A percentile compares a stretch with the other conserved stretches of the same genome.
These are phyloP conservation scores for Fusarium avenaceum DNA, from an alignment of 2,329 filamentous ascomycete species.

Conservation along the genomic window DNA sequence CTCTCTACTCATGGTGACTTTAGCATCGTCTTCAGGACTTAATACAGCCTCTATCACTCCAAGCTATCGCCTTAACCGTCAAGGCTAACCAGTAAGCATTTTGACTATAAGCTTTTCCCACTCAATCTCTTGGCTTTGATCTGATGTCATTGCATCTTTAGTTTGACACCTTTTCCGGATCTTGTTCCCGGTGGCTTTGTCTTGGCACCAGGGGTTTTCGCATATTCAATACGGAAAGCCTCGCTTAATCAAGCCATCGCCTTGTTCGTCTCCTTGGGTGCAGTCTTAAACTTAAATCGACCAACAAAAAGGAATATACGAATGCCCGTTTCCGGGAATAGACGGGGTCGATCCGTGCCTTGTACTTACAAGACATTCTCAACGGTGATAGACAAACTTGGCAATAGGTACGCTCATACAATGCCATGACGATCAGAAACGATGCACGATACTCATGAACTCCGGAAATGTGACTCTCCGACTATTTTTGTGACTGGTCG, in stretches of 20 bases:
- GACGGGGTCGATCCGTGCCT: constrained; percentile 29
- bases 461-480: neutral
- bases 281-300: neutral
- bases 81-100: neutral
- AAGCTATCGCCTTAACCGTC: neutral
- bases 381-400: constrained; percentile 19
- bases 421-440: constrained; percentile 7
- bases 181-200: constrained; percentile 22
- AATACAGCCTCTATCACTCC: neutral
- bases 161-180: constrained; percentile 17
- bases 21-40: accelerated
- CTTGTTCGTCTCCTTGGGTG: neutral
- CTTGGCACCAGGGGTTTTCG: constrained; percentile 16
- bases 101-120: too few species aligned
- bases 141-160: constrained; percentile 14
- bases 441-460: neutral
- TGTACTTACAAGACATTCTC: neutral
- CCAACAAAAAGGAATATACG: neutral
- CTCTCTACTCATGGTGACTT: accelerated
- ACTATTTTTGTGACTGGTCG: constrained; percentile 5
- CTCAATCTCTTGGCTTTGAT: too few species aligned
- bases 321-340: constrained; percentile 5
- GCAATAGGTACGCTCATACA: neutral
- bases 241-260: neutral
- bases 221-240: neutral